phyloP scores from a whole-genome alignment of 306 rosid genomes.

The Ammopiptanthus mongolicus region DNA sequence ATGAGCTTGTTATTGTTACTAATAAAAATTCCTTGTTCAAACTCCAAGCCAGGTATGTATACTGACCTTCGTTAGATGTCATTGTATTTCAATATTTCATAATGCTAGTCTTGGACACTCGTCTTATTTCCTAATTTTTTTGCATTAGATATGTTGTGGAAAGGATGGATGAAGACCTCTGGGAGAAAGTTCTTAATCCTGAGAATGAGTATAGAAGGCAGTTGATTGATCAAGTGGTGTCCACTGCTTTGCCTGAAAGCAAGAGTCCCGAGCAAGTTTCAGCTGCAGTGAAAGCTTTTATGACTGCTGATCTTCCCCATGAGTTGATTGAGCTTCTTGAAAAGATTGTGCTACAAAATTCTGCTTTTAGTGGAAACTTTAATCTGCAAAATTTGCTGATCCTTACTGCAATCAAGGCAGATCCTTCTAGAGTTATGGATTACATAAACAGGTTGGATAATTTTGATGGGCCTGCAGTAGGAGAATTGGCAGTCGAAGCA shows the following conservation, averaged over 20 bases:
- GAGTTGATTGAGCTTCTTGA: conserved; percentile 97
- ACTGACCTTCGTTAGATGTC: background rate
- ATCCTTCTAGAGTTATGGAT: conserved; percentile 97
- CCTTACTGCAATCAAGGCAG: conserved; percentile 93
- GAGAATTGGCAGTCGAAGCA: conserved; percentile 94
- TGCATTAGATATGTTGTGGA: conserved; percentile 85
- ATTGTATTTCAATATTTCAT: background rate
- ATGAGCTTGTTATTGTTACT: conserved; percentile 85
- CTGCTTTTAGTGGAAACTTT: conserved; percentile 91
- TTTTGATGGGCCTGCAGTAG: conserved; percentile 98
- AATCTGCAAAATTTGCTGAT: conserved; percentile 85
- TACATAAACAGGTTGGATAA: conserved; percentile 86
- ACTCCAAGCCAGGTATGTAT: conserved; percentile 84
- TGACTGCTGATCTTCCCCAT: conserved; percentile 98
- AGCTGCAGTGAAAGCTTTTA: conserved; percentile 94
- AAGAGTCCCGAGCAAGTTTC: conserved; percentile 98
- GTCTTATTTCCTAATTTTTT: conserved; percentile 19
- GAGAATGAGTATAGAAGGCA: conserved; percentile 85
- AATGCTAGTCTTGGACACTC: background rate
- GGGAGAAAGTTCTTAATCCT: conserved; percentile 85
- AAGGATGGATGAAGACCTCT: conserved; percentile 91
- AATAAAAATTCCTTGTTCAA: conserved; percentile 89
- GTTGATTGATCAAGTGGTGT: conserved; percentile 92
- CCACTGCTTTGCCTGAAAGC: conserved; percentile 98
- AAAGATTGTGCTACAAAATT: conserved; percentile 93